Evolutionary conservation across 1,139 yeast genomes (phyloP).

Genomic region (Yamadazyma trypodendri): DNA sequence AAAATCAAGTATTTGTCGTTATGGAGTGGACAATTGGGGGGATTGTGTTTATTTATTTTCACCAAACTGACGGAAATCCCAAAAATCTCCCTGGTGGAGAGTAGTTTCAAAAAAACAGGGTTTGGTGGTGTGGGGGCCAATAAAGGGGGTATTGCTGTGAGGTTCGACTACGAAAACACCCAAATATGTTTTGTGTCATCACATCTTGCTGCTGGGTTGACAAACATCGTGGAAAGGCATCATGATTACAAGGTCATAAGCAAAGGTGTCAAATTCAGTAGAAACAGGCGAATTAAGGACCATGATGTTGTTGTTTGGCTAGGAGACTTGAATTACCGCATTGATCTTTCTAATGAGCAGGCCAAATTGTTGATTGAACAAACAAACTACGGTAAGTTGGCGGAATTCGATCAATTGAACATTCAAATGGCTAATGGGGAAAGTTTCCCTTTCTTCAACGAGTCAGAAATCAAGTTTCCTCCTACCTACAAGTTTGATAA

Average conservation of each 20-base stretch:
- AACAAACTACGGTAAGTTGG: constrained; percentile 52
- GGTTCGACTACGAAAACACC: constrained; percentile 74
- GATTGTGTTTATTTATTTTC: constrained; percentile 77
- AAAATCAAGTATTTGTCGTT: constrained; percentile 60
- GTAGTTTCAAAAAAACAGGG: constrained; percentile 87
- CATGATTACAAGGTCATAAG: constrained; percentile 73
- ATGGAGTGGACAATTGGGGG: constrained; percentile 91
- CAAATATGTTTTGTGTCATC: constrained; percentile 79
- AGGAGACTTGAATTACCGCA: constrained; percentile 91
- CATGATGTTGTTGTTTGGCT: constrained; percentile 89
- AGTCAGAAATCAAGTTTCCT: constrained; percentile 69
- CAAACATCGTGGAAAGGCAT: constrained; percentile 76
- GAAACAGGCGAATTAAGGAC: constrained; percentile 54
- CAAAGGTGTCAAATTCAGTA: constrained; percentile 53
- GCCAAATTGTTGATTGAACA: constrained; percentile 57
- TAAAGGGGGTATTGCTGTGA: constrained; percentile 89
- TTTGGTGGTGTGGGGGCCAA: constrained; percentile 94
- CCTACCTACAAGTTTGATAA: constrained; percentile 95
- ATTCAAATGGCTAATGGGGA: constrained; percentile 71
- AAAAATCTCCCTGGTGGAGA: constrained; percentile 64
- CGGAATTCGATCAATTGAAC: constrained; percentile 74
- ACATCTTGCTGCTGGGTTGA: constrained; percentile 88
- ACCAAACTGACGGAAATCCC: constrained; percentile 52
- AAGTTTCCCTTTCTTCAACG: constrained; percentile 66
- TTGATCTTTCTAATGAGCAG: constrained; percentile 64